Percentiles rank a stretch among this genome's conserved stretches.
These are phyloP conservation scores for Pseudozyma thailandica DNA, from an alignment of 1,284 basidiomycete species.

Conservation along the genomic window DNA sequence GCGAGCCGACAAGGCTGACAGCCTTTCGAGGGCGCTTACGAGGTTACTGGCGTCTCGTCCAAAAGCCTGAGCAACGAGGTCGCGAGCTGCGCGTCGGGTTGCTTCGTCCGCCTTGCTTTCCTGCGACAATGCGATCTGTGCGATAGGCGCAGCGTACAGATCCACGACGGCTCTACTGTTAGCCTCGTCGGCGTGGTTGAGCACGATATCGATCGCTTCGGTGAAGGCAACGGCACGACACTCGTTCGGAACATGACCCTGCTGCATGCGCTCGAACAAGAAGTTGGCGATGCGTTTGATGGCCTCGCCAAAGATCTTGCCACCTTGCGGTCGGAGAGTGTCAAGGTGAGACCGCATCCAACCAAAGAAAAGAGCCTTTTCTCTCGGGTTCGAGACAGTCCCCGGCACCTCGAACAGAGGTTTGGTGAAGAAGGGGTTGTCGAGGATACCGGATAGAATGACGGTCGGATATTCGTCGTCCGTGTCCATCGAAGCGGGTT, in stretches of 20 bases:
- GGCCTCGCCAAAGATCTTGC: conserved; percentile 47
- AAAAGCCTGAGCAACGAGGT: conserved; percentile 45
- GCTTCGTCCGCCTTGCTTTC: conserved; percentile 23
- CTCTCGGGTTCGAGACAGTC: conserved; percentile 32
- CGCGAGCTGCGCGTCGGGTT: conserved; percentile 34
- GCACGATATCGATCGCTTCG: conserved; percentile 38
- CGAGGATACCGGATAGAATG: conserved; percentile 55
- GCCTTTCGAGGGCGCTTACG: conserved; percentile 21
- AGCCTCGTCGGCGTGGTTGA: conserved; percentile 38
- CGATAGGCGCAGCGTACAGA: conserved; percentile 54
- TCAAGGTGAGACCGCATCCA: conserved; percentile 50
- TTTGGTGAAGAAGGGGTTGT: conserved; percentile 47
- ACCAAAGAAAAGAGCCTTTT: conserved; percentile 39
- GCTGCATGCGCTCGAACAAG: conserved; percentile 61
- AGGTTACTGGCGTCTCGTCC: conserved; percentile 39
- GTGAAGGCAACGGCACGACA: conserved; percentile 41
- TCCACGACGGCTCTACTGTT: conserved; percentile 50
- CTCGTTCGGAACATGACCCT: conserved; percentile 44
- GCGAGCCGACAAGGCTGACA: conserved; percentile 26
- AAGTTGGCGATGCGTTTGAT: conserved; percentile 61
- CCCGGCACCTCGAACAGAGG: conserved; percentile 31
- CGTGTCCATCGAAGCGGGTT: background rate
- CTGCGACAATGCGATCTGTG: conserved; percentile 39
- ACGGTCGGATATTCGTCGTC: conserved; percentile 51
- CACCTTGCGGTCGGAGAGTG: conserved; percentile 29